Evolutionary conservation across 2,329 filamentous ascomycete genomes (phyloP).

Genomic region (Sclerotinia subarctica): DNA sequence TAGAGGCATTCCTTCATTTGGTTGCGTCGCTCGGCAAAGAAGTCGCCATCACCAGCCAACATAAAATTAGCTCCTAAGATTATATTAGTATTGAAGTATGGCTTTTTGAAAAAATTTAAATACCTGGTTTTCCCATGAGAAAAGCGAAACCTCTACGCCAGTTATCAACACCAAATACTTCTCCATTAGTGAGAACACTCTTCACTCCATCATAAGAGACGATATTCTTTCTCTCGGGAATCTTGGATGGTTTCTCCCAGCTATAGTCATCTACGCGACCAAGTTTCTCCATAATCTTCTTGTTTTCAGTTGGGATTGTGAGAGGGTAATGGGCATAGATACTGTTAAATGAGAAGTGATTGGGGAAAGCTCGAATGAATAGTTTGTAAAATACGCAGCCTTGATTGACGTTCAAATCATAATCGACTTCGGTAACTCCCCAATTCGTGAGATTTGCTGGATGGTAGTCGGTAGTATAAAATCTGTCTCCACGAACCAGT

Average conservation of each 20-base stretch:
- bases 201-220: slow-evolving; percentile 28
- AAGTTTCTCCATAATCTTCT: slow-evolving; percentile 64
- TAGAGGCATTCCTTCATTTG: slow-evolving; percentile 57
- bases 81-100: background rate
- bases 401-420: slow-evolving; percentile 53
- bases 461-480: slow-evolving; percentile 48
- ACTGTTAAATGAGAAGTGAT: slow-evolving; percentile 75
- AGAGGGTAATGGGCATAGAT: slow-evolving; percentile 67
- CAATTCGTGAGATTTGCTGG: slow-evolving; percentile 74
- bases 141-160: slow-evolving; percentile 17
- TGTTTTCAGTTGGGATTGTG: slow-evolving; percentile 67
- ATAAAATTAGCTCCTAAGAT: slow-evolving; percentile 48
- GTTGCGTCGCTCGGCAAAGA: slow-evolving; percentile 50
- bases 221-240: slow-evolving; percentile 19
- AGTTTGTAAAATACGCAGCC: slow-evolving; percentile 84
- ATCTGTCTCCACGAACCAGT: slow-evolving; percentile 54
- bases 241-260: slow-evolving; percentile 29
- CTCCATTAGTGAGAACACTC: slow-evolving; percentile 34
- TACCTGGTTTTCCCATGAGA: slow-evolving; percentile 25
- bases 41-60: slow-evolving; percentile 50
- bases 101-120: background rate
- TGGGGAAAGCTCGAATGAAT: slow-evolving; percentile 71
- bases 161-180: slow-evolving; percentile 37
- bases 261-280: slow-evolving; percentile 33
- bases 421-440: slow-evolving; percentile 72